Evolutionary conservation across 306 rosid species (phyloP).

Genomic region (apple (Malus domestica)): ASM211411v1 NC_041804.1:489501-490000

Average conservation of each 20-base stretch:
- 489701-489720: slow-evolving; percentile 66
- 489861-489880: slow-evolving; percentile 22
- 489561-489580: not conserved
- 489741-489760: slow-evolving; percentile 56
- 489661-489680: slow-evolving; percentile 55
- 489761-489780: slow-evolving; percentile 1
- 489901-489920: slow-evolving; percentile 64
- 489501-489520: not conserved
- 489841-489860: slow-evolving; percentile 12
- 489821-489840: slow-evolving; percentile 6
- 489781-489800: not conserved
- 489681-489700: slow-evolving; percentile 69
- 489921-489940: slow-evolving; percentile 84
- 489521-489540: not conserved
- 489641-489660: slow-evolving; percentile 1
- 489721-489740: slow-evolving; percentile 65
- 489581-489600: not conserved
- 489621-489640: not conserved
- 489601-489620: not conserved
- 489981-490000: slow-evolving; percentile 71
- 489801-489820: not conserved
- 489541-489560: not conserved
- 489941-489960: slow-evolving; percentile 82
- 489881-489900: slow-evolving; percentile 73
- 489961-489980: slow-evolving; percentile 87